Conservation (phyloP, 106 monocot species). For the Gastrodia elata region DNA sequence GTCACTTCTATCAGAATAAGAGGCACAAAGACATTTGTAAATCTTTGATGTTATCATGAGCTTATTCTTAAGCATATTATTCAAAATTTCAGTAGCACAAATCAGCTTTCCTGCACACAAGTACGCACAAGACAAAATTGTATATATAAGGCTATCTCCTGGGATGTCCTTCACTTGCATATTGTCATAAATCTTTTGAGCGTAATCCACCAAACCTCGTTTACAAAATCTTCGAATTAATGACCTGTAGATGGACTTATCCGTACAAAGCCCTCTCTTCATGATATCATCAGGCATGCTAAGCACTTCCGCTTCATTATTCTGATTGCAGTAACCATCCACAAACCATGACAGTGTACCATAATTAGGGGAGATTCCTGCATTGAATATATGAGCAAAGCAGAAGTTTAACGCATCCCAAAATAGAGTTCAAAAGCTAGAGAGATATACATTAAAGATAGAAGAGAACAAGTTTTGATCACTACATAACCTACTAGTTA, state of each 20-base stretch:
- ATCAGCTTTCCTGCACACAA: conserved; percentile 43
- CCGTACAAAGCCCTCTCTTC: conserved; percentile 46
- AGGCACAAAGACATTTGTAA: conserved; percentile 51
- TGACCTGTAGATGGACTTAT: conserved; percentile 77
- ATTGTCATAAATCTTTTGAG: conserved; percentile 32
- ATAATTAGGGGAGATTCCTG: conserved; percentile 75
- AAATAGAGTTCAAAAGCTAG: background rate
- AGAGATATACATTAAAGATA: background rate
- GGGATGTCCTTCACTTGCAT: conserved; percentile 54
- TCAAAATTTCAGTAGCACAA: conserved; percentile 39
- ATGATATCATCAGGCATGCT: conserved; percentile 57
- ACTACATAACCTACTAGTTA: background rate
- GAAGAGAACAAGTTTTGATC: background rate
- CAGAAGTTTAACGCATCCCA: background rate
- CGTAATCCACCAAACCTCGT: conserved; percentile 46
- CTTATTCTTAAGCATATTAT: conserved; percentile 55
- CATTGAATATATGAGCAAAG: conserved; percentile 4
- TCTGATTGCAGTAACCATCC: conserved; percentile 75
- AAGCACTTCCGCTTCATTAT: conserved; percentile 56
- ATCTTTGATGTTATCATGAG: conserved; percentile 51
- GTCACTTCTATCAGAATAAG: conserved; percentile 39
- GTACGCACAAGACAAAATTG: conserved; percentile 56
- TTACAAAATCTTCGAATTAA: conserved; percentile 82
- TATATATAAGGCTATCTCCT: conserved; percentile 50
- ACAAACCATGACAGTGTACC: conserved; percentile 86